A percentile compares a stretch with the other conserved stretches of the same genome.
Conservation (phyloP, 2,329 filamentous ascomycete species). For the Colletotrichum lentis region DNA sequence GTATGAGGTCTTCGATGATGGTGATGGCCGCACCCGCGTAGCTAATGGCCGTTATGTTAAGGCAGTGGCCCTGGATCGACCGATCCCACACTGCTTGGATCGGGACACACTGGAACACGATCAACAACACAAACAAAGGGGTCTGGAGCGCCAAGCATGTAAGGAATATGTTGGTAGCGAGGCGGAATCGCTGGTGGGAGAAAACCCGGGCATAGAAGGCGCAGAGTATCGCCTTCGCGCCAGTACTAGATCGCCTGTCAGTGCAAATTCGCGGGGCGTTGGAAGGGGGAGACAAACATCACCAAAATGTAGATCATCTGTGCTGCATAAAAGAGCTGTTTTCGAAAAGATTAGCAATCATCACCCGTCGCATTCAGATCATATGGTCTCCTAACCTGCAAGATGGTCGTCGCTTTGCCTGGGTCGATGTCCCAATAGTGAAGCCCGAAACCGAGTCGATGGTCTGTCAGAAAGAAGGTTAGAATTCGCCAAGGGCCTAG, state of each 20-base stretch:
- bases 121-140: not conserved
- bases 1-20: not conserved
- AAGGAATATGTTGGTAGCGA: not conserved
- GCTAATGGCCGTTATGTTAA: not conserved
- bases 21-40: not conserved
- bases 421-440: constrained; percentile 41
- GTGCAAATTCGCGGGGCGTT: not conserved
- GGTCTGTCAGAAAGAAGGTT: not conserved
- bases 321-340: constrained; percentile 36
- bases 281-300: constrained; percentile 15
- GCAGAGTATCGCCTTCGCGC: constrained; percentile 42
- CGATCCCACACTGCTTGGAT: not conserved
- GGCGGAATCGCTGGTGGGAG: not conserved
- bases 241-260: constrained; percentile 4
- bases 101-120: not conserved
- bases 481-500: not conserved
- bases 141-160: not conserved
- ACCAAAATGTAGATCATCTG: constrained; percentile 41
- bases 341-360: not conserved
- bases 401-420: constrained; percentile 13
- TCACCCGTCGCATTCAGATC: too few species aligned
- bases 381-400: constrained; percentile 9
- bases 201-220: constrained; percentile 41
- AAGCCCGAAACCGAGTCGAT: constrained; percentile 37
- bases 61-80: not conserved